Base-by-base conservation (phyloP, 176 grass and related monocot genomes). In the Carex scoparia region DNA sequence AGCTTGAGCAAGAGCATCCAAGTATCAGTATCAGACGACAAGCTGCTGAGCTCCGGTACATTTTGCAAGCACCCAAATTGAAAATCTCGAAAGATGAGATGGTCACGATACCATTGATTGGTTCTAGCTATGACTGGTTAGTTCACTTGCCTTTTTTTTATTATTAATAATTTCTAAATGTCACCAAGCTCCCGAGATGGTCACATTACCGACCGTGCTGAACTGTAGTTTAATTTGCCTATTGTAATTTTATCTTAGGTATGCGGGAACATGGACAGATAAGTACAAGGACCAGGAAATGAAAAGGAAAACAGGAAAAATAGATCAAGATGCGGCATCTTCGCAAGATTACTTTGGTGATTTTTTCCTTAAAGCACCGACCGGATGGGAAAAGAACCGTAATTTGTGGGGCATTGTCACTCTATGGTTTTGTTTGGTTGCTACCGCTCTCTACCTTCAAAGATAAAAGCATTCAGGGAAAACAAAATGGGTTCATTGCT, bases 1-100 rank as follows among this genome's bases (percentile, higher is more conserved):
- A 99, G 46, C 72, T 99, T 65, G 96, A 99, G 88, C 94, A 44
- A 80, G 80, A 60, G 57, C 96, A 99, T 74, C 96, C 96, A 4
- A 90, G 90, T 84, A 81, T 99, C 65, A 95, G 63, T 85, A 99
- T 99, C 84, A 91, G 96, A 85, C 86, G 90, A n/a, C 93, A 99
- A 48, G 96, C 96, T 1, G 93, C 96, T 72, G 96, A 95, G 73
- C 88, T 99, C 80, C 86, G 96, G 23, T 99, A 95, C 81, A 99
- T 99, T 79, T 89, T 90, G 64, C 91, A 99, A 86, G 93, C 96
- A 60, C 96, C 96, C 40, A 99, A 92, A 70, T 86, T 99, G 87
- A 99, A 99, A 82, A 99, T 99, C 73, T 95, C 96, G 44, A 95
- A 94, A 74, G 96, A 99, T 1, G 96, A 99, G 91, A 92, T 95